Evolutionary conservation across 2,329 filamentous ascomycete species (phyloP).

Genomic region (Didymella pomorum): DNA sequence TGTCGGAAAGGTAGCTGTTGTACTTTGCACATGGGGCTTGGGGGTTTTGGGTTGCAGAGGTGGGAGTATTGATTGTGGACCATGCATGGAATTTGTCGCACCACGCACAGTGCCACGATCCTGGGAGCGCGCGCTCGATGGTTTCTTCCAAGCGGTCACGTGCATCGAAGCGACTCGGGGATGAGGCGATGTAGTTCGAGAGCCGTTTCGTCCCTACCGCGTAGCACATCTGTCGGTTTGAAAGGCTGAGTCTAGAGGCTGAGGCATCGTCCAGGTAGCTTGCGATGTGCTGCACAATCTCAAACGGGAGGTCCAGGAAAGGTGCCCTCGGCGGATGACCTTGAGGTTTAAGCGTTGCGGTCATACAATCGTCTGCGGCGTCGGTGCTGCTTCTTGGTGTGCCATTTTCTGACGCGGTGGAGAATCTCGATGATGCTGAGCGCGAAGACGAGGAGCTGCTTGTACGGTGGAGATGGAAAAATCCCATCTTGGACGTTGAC

Average conservation of each 20-base stretch:
- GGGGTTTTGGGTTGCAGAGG: conserved; percentile 16
- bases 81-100: conserved; percentile 44
- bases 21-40: conserved; percentile 33
- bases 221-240: conserved; percentile 39
- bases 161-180: conserved; percentile 30
- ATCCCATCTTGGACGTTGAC: conserved; percentile 7
- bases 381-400: conserved; percentile 18
- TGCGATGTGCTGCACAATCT: conserved; percentile 43
- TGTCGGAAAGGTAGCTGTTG: conserved; percentile 38
- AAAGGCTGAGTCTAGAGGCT: conserved; percentile 39
- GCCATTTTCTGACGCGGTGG: neutral
- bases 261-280: conserved; percentile 34
- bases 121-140: conserved; percentile 45
- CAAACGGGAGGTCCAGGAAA: conserved; percentile 38
- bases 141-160: conserved; percentile 35
- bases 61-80: conserved; percentile 24
- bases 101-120: conserved; percentile 47
- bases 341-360: conserved; percentile 19
- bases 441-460: conserved; percentile 5
- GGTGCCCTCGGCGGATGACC: conserved; percentile 20
- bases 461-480: conserved; percentile 17
- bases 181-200: conserved; percentile 23
- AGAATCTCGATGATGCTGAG: conserved; percentile 4
- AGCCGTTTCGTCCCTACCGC: conserved; percentile 38
- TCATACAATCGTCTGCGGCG: conserved; percentile 9